These are phyloP conservation scores for Microascus cirrosus DNA, from an alignment of 2,329 filamentous ascomycete species.

Conservation along the genomic window DNA sequence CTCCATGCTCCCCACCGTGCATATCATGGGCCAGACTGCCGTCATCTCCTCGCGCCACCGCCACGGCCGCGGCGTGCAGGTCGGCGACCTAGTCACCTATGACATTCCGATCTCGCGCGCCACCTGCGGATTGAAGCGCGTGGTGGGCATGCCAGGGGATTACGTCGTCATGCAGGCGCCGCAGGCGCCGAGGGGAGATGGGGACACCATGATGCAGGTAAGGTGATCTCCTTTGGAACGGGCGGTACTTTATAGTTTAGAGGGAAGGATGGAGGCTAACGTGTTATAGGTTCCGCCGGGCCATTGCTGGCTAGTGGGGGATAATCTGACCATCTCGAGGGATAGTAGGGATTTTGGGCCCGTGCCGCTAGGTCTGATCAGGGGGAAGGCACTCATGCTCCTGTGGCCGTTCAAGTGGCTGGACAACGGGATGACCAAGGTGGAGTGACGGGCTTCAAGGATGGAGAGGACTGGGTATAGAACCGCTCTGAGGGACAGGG, in stretches of 20 bases:
- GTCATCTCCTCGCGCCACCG: slow-evolving; percentile 58
- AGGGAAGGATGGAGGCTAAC: neutral
- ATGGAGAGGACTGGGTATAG: too few species aligned
- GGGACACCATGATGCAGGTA: slow-evolving; percentile 55
- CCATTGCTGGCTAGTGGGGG: slow-evolving; percentile 84
- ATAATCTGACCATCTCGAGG: slow-evolving; percentile 73
- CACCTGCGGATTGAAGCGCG: slow-evolving; percentile 62
- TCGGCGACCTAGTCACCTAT: slow-evolving; percentile 81
- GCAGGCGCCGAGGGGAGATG: slow-evolving; percentile 19
- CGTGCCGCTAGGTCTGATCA: slow-evolving; percentile 72
- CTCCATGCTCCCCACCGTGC: slow-evolving; percentile 83
- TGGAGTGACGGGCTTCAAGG: neutral
- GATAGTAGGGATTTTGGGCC: slow-evolving; percentile 85
- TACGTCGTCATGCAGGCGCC: slow-evolving; percentile 60
- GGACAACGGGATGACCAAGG: slow-evolving; percentile 22
- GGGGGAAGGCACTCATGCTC: slow-evolving; percentile 69
- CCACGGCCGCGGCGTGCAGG: slow-evolving; percentile 49
- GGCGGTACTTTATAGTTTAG: neutral
- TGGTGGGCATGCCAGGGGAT: slow-evolving; percentile 66
- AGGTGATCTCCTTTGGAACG: neutral
- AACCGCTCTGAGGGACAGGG: neutral
- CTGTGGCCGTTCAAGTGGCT: slow-evolving; percentile 43
- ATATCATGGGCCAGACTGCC: slow-evolving; percentile 54
- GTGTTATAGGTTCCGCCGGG: slow-evolving; percentile 67
- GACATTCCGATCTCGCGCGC: slow-evolving; percentile 55